Evolutionary conservation across 2,329 filamentous ascomycete species (phyloP).

Genomic region (Pseudogymnoascus sp.): DNA sequence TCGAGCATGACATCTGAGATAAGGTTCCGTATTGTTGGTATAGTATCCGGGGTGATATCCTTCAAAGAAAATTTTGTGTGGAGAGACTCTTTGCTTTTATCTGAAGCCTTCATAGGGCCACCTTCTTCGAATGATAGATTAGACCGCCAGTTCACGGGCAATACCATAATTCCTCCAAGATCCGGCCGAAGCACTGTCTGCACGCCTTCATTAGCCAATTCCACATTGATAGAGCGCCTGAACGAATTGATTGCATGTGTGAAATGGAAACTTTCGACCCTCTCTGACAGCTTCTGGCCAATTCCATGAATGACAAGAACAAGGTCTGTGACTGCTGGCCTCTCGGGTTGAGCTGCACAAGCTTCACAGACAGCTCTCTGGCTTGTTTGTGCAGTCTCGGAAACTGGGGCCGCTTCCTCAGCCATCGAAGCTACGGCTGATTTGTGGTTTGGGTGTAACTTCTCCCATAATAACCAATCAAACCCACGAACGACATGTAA

Average conservation of each 20-base stretch:
- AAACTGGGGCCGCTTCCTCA: slow-evolving; percentile 19
- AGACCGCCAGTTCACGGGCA: slow-evolving; percentile 91
- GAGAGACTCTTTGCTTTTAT: slow-evolving; percentile 37
- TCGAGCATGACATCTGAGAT: slow-evolving; percentile 98
- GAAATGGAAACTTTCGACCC: slow-evolving; percentile 94
- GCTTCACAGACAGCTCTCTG: slow-evolving; percentile 38
- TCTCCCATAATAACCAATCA: slow-evolving; percentile 67
- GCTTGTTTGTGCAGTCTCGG: slow-evolving; percentile 14
- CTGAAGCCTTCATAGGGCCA: slow-evolving; percentile 48
- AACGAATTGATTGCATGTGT: slow-evolving; percentile 93
- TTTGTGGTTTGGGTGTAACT: slow-evolving; percentile 44
- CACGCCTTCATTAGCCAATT: slow-evolving; percentile 67
- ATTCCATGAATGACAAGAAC: slow-evolving; percentile 92
- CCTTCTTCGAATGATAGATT: slow-evolving; percentile 81
- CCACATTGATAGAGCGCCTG: slow-evolving; percentile 74
- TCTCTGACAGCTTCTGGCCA: slow-evolving; percentile 88
- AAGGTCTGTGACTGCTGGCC: slow-evolving; percentile 72
- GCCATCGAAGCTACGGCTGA: slow-evolving; percentile 26
- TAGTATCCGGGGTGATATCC: slow-evolving; percentile 84
- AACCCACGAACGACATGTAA: slow-evolving; percentile 87
- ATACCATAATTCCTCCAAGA: slow-evolving; percentile 86
- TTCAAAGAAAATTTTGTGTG: slow-evolving; percentile 58
- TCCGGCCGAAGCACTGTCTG: slow-evolving; percentile 64
- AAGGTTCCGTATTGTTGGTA: slow-evolving; percentile 85
- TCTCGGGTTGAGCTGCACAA: slow-evolving; percentile 55